Base-by-base conservation (phyloP, 202 grass and related monocot genomes). In the Zoysia matrella region DNA sequence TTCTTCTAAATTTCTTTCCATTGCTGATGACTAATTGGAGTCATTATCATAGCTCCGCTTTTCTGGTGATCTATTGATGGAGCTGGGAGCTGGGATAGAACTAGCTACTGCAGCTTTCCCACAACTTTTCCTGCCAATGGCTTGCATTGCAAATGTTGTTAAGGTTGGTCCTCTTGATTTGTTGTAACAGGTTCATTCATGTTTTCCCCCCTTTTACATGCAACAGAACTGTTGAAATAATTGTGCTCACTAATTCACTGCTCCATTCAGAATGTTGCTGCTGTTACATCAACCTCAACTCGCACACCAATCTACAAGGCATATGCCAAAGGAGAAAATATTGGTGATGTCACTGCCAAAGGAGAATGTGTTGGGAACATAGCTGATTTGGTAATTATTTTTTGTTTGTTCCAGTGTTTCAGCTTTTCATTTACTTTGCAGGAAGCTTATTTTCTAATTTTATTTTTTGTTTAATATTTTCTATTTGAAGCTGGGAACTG, bases 291-390 rank as follows among this genome's bases (percentile, higher is more conserved):
- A 51, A 99, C 96, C 80, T 93, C 96, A 44, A 99, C 96, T 73
- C 91, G 96, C 66, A 87, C 96, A 81, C 96, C 96, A 80, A 99
- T 99, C 48, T 96, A 99, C 85, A 99, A 99, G 80, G 93, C 96
- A 45, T 99, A 99, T 87, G 91, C 96, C 15, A 96, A 88, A 87
- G 96, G 92, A 87, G 96, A 99, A 90, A 99, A 99, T 67, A 99
- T 99, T 49, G 96, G 96, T 57, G 96, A 99, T 75, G 87, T 99
- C 74, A 99, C 96, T 78, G 96, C 96, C 79, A 99, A 99, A 99
- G 96, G 96, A 91, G 96, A 99, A 90, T 90, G 93, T 89, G 91
- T 99, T 84, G 96, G 90, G 54, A 99, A 99, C 87, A 88, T 99
- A 8, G 96, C 96, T 8, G 96, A 99, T 94, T 85, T 99, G 89